Percentiles rank a stretch among this genome's conserved stretches.
Conservation (phyloP, 768 basidiomycete genomes). For the Suillus weaverae region DNA sequence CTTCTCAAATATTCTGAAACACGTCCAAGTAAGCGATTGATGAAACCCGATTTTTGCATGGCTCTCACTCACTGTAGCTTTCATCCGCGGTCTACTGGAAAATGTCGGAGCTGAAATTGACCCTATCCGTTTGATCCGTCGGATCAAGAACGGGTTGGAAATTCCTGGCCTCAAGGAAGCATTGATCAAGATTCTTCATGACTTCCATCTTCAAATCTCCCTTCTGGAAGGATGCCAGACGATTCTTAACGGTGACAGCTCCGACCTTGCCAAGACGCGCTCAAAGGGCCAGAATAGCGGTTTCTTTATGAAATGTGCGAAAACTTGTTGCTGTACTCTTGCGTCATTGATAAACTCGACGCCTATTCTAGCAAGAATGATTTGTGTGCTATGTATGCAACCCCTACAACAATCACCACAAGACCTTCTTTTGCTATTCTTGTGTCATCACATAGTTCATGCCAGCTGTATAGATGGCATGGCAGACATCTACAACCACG, state of each 20-base stretch:
- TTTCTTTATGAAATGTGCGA: constrained; percentile 72
- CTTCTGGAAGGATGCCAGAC: constrained; percentile 89
- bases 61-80: constrained; percentile 49
- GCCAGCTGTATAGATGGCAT: constrained; percentile 71
- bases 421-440: constrained; percentile 68
- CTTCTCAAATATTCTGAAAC: constrained; percentile 93
- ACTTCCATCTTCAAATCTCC: constrained; percentile 93
- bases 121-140: constrained; percentile 88
- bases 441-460: constrained; percentile 89
- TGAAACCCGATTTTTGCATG: not conserved
- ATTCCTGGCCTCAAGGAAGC: constrained; percentile 95
- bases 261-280: constrained; percentile 64
- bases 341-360: not conserved
- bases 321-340: not conserved
- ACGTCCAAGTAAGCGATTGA: constrained; percentile 62
- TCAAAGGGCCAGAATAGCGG: constrained; percentile 79
- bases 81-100: constrained; percentile 93
- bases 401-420: constrained; percentile 59
- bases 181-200: constrained; percentile 94
- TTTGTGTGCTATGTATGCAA: constrained; percentile 67
- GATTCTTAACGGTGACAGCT: constrained; percentile 82
- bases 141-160: constrained; percentile 95
- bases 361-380: constrained; percentile 48
- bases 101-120: constrained; percentile 96
- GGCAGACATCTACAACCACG: constrained; percentile 59